Base-by-base conservation (phyloP, 2,329 filamentous ascomycete genomes). In the Beauveria scarabaeidicola region DNA sequence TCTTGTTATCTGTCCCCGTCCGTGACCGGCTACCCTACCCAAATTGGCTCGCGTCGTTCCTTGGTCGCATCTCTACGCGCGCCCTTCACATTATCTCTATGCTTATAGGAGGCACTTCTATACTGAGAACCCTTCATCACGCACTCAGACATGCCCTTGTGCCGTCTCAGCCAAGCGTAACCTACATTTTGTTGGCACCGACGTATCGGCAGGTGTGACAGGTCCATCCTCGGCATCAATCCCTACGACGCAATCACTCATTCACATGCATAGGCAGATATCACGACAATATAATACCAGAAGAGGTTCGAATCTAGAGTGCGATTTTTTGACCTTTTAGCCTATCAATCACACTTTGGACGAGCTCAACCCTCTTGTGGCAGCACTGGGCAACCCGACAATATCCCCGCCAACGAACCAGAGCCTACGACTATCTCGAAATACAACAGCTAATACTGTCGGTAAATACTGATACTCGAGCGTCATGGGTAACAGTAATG, bases 401-500 rank as follows among this genome's bases (percentile, higher is more conserved):
- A 13, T 1, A n/a, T 21, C 5, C 19, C 47, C 41, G 32, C n/a
- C 41, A n/a, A 32, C 21, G 9, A 3, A 29, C 11, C 48, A 40
- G 8, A 29, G 27, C 25, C 10, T 7, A 38, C n/a, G 38, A 17
- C 21, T 3, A 29, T 21, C 5, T 17, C n/a, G 21, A 56, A 13
- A 38, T 4, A n/a, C 41, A 5, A 51, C 8, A 27, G 9, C n/a
- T 19, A 15, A 51, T 8, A 43, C n/a, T 5, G 15, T n/a, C 21
- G 19, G n/a, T 13, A 38, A 15, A 41, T 11, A 55, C 23, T 13
- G 13, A 32, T 23, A 58, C 11, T 43, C 7, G 5, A 7, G 8
- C 17, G 19, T 36, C 32, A 76, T 76, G 74, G 74, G 74, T 50
- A 76, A 76, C 61, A 69, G 70, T 29, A 75, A 66, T 61, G 71